Percentiles rank a stretch among this genome's conserved stretches.
phyloP scores from a whole-genome alignment of 768 basidiomycete genomes.

The Leccinum aurantiacum region DNA sequence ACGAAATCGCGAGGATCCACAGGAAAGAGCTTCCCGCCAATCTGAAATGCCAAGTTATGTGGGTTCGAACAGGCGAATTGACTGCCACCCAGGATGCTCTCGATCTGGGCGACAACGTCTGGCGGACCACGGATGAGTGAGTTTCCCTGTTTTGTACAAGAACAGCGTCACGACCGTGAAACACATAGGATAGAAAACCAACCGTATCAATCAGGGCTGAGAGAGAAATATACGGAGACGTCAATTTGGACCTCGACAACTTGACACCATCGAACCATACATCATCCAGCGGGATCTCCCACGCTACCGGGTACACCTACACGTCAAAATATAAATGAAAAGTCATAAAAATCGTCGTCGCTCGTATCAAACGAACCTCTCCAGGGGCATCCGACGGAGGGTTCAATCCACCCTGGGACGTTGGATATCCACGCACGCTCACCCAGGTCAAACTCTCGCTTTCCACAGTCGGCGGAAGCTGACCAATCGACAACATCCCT shows the following conservation, averaged over 20 bases:
- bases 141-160: conserved; percentile 56
- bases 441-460: conserved; percentile 63
- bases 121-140: conserved; percentile 73
- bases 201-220: conserved; percentile 77
- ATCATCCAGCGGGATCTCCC: conserved; percentile 72
- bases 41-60: conserved; percentile 65
- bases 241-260: conserved; percentile 56
- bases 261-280: conserved; percentile 67
- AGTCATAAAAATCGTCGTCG: background rate
- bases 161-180: background rate
- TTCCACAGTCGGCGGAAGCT: conserved; percentile 51
- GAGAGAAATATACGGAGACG: conserved; percentile 47
- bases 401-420: conserved; percentile 51
- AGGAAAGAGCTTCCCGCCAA: conserved; percentile 67
- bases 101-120: conserved; percentile 59
- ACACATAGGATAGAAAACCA: background rate
- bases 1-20: conserved; percentile 76
- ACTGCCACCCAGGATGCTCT: conserved; percentile 39
- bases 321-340: conserved; percentile 3
- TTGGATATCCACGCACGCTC: conserved; percentile 55
- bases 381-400: conserved; percentile 55
- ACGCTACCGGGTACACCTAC: conserved; percentile 61
- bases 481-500: conserved; percentile 66
- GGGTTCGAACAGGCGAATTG: conserved; percentile 58
- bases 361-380: conserved; percentile 46